Percentiles rank a stretch among this genome's conserved stretches.
phyloP scores from a whole-genome alignment of 2,329 filamentous ascomycete species.

The Xylariales sp. region DNA sequence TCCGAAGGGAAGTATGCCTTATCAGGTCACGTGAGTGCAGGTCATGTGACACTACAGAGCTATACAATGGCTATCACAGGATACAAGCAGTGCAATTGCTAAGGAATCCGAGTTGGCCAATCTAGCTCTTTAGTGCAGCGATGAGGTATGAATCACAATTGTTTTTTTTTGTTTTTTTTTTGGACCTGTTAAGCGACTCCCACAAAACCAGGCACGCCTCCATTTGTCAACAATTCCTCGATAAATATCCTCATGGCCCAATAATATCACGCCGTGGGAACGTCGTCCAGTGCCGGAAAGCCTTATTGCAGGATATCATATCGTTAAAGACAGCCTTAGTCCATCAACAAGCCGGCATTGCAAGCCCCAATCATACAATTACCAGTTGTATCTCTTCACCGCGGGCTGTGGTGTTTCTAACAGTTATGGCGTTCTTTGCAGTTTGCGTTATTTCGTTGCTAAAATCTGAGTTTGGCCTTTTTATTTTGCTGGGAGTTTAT shows the following conservation, averaged over 20 bases:
- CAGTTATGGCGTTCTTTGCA: neutral
- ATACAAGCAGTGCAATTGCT: slow-evolving; percentile 20
- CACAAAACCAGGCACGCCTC: slow-evolving; percentile 20
- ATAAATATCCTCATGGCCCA: slow-evolving; percentile 25
- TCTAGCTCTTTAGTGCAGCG: slow-evolving; percentile 25
- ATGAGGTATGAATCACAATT: slow-evolving; percentile 13
- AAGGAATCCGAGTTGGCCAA: slow-evolving; percentile 27
- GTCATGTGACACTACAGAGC: no score
- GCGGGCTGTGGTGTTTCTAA: neutral
- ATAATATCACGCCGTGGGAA: slow-evolving; percentile 17
- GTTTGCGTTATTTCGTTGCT: neutral
- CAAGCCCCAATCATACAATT: neutral
- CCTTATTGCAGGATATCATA: slow-evolving; percentile 9
- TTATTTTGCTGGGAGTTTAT: neutral
- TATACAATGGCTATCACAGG: slow-evolving; percentile 18
- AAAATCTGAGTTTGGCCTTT: neutral
- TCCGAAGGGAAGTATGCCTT: no score
- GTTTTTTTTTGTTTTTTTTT: neutral
- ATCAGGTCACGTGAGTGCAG: no score
- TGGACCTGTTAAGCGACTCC: neutral
- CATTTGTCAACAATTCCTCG: slow-evolving; percentile 25
- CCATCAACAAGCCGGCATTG: neutral
- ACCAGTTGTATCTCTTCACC: neutral
- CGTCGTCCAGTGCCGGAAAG: neutral
- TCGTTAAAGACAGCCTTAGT: neutral